These are phyloP conservation scores for Pseudocercospora vitis DNA, from an alignment of 2,329 filamentous ascomycete genomes.

Conservation along the genomic window DNA sequence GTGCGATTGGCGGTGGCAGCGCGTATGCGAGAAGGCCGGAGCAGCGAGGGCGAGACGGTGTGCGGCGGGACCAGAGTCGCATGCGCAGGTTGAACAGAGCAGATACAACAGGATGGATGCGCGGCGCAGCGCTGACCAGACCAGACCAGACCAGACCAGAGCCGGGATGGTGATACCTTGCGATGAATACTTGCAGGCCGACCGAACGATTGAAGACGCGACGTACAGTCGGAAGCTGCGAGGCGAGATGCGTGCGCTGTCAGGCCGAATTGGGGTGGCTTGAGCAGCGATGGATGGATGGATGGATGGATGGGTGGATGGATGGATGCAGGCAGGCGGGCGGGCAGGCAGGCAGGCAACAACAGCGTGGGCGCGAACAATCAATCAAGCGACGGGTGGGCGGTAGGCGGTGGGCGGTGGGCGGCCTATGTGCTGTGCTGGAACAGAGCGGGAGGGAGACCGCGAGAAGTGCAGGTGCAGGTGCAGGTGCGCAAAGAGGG, in stretches of 20 bases:
- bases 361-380: neutral
- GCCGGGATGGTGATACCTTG: neutral
- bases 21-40: conserved; percentile 4
- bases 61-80: conserved; percentile 7
- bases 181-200: conserved; percentile 6
- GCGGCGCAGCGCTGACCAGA: too few species aligned
- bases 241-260: conserved; percentile 11
- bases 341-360: too few species aligned
- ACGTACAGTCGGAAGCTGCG: conserved; percentile 10
- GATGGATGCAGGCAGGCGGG: neutral
- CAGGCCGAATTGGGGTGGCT: conserved; percentile 7
- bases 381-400: neutral
- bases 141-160: conserved; percentile 8
- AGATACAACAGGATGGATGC: neutral
- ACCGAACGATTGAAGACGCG: conserved; percentile 7
- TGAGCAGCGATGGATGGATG: neutral
- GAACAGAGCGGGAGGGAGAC: neutral
- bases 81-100: neutral
- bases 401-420: too few species aligned
- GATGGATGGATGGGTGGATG: too few species aligned
- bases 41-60: conserved; percentile 9
- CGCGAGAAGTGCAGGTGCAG: neutral
- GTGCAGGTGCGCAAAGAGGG: neutral
- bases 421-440: neutral
- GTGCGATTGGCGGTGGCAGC: conserved; percentile 8